phyloP scores from a whole-genome alignment of 2,329 filamentous ascomycete species.

The Nemania sp. region DNA sequence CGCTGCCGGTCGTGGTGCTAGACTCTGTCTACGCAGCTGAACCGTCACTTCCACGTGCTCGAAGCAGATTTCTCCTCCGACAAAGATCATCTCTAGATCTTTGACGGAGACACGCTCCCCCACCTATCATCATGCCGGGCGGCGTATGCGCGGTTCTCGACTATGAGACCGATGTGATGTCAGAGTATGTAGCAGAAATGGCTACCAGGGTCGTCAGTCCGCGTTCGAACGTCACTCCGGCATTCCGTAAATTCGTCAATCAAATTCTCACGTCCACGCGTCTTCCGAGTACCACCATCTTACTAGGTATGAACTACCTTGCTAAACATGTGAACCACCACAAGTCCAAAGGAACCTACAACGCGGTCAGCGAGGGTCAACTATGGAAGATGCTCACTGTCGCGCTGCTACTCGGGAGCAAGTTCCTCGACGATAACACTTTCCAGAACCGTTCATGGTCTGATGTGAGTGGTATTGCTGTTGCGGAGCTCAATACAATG shows the following conservation, averaged over 20 bases:
- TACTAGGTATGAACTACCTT: constrained; percentile 87
- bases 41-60: constrained; percentile 42
- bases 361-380: constrained; percentile 65
- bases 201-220: constrained; percentile 63
- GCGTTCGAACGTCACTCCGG: constrained; percentile 59
- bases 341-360: constrained; percentile 58
- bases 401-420: constrained; percentile 83
- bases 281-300: constrained; percentile 86
- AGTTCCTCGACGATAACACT: constrained; percentile 95
- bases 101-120: constrained; percentile 33
- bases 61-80: constrained; percentile 45
- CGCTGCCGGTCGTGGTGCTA: constrained; percentile 36
- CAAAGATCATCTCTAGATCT: constrained; percentile 37
- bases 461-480: constrained; percentile 87
- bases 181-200: constrained; percentile 92
- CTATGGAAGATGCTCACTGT: constrained; percentile 88
- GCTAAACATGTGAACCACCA: constrained; percentile 80
- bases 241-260: constrained; percentile 89
- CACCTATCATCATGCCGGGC: constrained; percentile 63
- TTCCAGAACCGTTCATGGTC: constrained; percentile 98
- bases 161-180: constrained; percentile 96
- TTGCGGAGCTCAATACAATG: constrained; percentile 79
- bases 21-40: constrained; percentile 30
- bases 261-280: constrained; percentile 90
- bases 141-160: constrained; percentile 93